phyloP scores from a whole-genome alignment of 2,329 filamentous ascomycete genomes.

The Pseudogymnoascus sp. region DNA sequence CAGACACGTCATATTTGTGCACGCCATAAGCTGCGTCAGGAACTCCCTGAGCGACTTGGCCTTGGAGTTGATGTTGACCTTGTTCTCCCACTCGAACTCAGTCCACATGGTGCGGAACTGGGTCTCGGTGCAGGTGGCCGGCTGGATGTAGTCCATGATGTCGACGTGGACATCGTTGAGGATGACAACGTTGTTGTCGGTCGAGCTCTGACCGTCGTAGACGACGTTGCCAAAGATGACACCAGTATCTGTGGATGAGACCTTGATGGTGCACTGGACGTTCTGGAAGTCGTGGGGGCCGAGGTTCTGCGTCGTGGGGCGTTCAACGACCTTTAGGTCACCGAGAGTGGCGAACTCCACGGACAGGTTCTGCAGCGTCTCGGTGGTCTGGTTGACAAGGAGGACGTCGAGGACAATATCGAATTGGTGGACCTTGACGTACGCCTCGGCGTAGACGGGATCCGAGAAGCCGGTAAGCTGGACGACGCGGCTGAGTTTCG shows the following conservation, averaged over 20 bases:
- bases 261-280: conserved; percentile 97
- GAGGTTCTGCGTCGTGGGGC: conserved; percentile 91
- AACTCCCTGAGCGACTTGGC: conserved; percentile 87
- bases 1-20: conserved; percentile 96
- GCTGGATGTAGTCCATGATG: conserved; percentile 99
- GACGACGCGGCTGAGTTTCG: conserved; percentile 91
- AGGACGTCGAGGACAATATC: conserved; percentile 96
- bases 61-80: conserved; percentile 99
- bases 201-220: conserved; percentile 87
- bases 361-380: conserved; percentile 92
- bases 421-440: conserved; percentile 97
- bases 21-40: conserved; percentile 89
- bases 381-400: conserved; percentile 92
- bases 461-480: conserved; percentile 98
- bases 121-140: conserved; percentile 90
- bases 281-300: conserved; percentile 96
- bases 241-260: conserved; percentile 93
- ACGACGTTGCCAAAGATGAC: conserved; percentile 99
- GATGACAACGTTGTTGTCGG: conserved; percentile 93
- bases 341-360: conserved; percentile 98
- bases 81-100: conserved; percentile 99
- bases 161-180: conserved; percentile 97
- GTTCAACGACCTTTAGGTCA: conserved; percentile 94
- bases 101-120: conserved; percentile 99
- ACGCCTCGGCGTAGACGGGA: conserved; percentile 96